Percentiles rank a stretch among this genome's conserved stretches.
Evolutionary conservation across 225 moss, liverwort and hornwort genomes (phyloP).

Genomic region (Asterella californica): DNA sequence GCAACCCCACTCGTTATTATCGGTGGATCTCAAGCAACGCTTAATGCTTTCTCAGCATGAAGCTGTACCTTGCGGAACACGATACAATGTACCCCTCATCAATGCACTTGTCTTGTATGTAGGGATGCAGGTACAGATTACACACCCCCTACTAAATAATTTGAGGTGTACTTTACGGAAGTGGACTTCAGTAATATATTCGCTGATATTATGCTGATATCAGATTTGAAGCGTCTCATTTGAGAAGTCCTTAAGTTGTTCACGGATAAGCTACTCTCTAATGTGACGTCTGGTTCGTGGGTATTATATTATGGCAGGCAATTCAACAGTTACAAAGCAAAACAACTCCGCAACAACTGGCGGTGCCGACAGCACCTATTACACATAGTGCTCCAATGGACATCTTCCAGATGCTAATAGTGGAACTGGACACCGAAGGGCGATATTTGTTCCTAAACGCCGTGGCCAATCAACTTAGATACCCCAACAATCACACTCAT

Average conservation of each 20-base stretch:
- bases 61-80: constrained; percentile 67
- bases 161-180: background rate
- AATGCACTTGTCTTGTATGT: constrained; percentile 89
- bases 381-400: constrained; percentile 99
- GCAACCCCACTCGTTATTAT: constrained; percentile 58
- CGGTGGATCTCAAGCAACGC: constrained; percentile 82
- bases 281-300: background rate
- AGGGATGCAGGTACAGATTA: constrained; percentile 70
- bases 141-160: background rate
- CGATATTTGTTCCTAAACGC: constrained; percentile 88
- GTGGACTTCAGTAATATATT: no score
- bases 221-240: background rate
- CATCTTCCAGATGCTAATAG: constrained; percentile 78
- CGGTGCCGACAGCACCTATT: constrained; percentile 82
- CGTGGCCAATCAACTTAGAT: constrained; percentile 91
- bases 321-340: constrained; percentile 90
- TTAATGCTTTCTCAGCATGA: constrained; percentile 72
- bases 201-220: background rate
- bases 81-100: constrained; percentile 86
- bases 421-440: constrained; percentile 93
- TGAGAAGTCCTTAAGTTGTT: background rate
- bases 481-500: constrained; percentile 95
- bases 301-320: constrained; percentile 39
- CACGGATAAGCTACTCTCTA: background rate
- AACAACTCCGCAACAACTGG: constrained; percentile 75